Conservation (phyloP, 2,329 filamentous ascomycete species). For the Byssothecium circinans region DNA sequence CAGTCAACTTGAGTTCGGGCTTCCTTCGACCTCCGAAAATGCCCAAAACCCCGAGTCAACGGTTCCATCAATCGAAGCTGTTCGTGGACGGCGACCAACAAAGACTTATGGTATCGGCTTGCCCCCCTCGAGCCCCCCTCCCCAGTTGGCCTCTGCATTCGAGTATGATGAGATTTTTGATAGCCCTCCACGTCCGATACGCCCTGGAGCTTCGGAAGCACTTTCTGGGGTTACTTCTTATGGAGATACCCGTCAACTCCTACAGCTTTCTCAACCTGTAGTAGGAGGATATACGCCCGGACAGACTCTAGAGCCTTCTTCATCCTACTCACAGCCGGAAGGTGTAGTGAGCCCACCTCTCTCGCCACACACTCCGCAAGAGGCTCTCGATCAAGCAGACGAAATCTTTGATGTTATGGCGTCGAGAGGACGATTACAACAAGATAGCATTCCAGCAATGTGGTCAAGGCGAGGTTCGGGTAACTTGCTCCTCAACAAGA, state of each 20-base stretch:
- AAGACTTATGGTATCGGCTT: conserved; percentile 18
- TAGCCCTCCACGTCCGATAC: conserved; percentile 8
- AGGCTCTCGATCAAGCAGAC: conserved; percentile 33
- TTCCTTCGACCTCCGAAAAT: conserved; percentile 2
- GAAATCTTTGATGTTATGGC: conserved; percentile 26
- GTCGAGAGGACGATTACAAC: conserved; percentile 36
- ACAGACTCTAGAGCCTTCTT: conserved; percentile 24
- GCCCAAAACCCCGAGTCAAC: background rate
- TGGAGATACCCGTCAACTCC: conserved; percentile 38
- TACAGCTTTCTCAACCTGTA: conserved; percentile 24
- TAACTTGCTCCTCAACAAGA: conserved; percentile 24
- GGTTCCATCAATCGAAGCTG: background rate
- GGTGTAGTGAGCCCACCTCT: conserved; percentile 13
- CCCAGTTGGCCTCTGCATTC: conserved; percentile 33
- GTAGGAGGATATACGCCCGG: background rate
- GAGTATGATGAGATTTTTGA: conserved; percentile 18
- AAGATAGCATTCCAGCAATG: conserved; percentile 32
- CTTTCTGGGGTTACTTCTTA: conserved; percentile 37
- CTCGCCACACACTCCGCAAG: conserved; percentile 15
- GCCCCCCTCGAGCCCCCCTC: conserved; percentile 27
- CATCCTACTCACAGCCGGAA: conserved; percentile 29
- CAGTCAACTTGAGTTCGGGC: conserved; percentile 30
- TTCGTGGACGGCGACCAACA: conserved; percentile 6
- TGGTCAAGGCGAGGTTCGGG: conserved; percentile 35
- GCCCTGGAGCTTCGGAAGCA: conserved; percentile 21